Evolutionary conservation across 2,329 filamentous ascomycete genomes (phyloP), one percentile per base, ranked within the genome.

Genomic region (Ceratocystis colombiana): DNA sequence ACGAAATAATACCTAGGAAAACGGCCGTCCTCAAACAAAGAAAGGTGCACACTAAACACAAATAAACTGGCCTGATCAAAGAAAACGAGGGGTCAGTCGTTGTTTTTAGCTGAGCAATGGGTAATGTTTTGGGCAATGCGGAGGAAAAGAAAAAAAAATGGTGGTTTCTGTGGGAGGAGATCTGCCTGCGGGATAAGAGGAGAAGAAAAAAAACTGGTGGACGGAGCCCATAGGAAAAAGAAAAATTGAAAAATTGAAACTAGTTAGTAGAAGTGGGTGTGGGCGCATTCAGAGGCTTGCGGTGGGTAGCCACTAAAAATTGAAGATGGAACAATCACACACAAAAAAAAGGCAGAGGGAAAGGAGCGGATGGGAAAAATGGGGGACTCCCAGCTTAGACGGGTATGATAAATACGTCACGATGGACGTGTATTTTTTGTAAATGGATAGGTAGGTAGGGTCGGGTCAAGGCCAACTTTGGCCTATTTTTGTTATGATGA

Each of bases 131-230:
- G 44, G 45, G 64, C n/a, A 33, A 57, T 65, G 55, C 44, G 45
- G 64, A 46, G 64, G 64, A 53, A 57, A 48, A 20, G 55, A 61
- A 65, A 64, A 46, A 61, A 61, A 65, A 59, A 46, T 33, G 64
- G 57, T 61, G 55, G 64, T 46, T 65, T 65, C 55, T 64, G 62
- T 65, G 64, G 57, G 64, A 65, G 64, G 57, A 65, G 57, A 48
- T 65, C 64, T 65, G 64, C 64, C 64, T 65, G 64, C 64, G 64
- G 55, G 55, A 65, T 50, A 53, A 65, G 64, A 65, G 64, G 64
- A 65, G 64, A 65, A 64, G 37, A 41, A 15, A 65, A 65, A 48
- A 53, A 53, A 53, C 20, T 65, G 64, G 64, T 61, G 30, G 57
- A 65, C 64, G 64, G 64, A 65, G 55, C 55, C 55, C 44, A 45